Percentiles rank a stretch among this genome's conserved stretches.
Conservation (phyloP, 129 eudicot species). For the Flaveria ramosissima region DNA sequence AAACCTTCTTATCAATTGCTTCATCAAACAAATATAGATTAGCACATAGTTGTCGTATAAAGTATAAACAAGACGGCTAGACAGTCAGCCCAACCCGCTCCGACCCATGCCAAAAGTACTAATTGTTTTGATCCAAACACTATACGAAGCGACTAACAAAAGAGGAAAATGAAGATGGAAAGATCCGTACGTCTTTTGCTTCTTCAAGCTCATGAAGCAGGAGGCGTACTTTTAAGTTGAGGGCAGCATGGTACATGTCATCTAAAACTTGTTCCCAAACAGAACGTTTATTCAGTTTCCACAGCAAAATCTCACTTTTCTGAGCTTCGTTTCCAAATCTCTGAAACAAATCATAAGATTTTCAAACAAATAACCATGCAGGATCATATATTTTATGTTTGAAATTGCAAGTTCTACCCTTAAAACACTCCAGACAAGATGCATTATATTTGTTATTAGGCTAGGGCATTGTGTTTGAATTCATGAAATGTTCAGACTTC, state of each 20-base stretch:
- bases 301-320: conserved; percentile 43
- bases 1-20: no score
- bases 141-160: neutral
- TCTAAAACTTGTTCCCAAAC: conserved; percentile 64
- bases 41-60: no score
- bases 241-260: conserved; percentile 92
- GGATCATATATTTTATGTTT: no score
- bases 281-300: conserved; percentile 60
- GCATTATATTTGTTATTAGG: no score
- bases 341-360: conserved; percentile 37
- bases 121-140: neutral
- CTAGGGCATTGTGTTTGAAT: no score
- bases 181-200: conserved; percentile 59
- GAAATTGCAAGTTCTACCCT: no score
- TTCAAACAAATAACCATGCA: neutral
- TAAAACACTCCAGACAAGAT: no score
- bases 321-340: conserved; percentile 45
- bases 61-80: no score
- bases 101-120: neutral
- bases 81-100: neutral
- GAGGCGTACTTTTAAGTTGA: conserved; percentile 66
- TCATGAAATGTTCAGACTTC: neutral
- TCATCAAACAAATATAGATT: neutral
- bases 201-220: conserved; percentile 55
- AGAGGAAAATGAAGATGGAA: neutral